Conservation (phyloP, 108 stramenopile species). For the Skeletonema costatum region DNA sequence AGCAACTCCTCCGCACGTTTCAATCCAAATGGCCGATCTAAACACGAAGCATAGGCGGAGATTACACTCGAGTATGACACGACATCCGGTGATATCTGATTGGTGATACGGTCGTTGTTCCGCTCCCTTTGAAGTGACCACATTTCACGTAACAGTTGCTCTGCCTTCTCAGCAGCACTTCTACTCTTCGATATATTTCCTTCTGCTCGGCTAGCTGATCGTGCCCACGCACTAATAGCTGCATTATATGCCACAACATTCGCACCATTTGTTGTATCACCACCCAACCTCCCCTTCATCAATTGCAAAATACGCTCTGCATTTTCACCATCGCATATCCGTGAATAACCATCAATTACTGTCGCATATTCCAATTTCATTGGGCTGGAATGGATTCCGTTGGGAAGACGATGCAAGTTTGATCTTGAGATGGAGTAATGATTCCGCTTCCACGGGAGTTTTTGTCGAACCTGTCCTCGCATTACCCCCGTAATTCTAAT, state of each 20-base stretch:
- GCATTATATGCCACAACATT: slow-evolving; percentile 43
- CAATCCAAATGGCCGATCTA: slow-evolving; percentile 31
- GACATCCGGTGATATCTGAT: slow-evolving; percentile 17
- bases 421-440: slow-evolving; percentile 30
- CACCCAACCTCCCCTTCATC: slow-evolving; percentile 23
- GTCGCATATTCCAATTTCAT: slow-evolving; percentile 40
- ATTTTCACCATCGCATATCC: slow-evolving; percentile 27
- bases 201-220: slow-evolving; percentile 2
- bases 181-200: slow-evolving; percentile 6
- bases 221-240: slow-evolving; percentile 36
- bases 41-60: slow-evolving; percentile 38
- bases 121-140: background rate
- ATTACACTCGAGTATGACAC: slow-evolving; percentile 36
- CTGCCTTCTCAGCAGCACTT: slow-evolving; percentile 33
- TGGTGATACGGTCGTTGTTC: background rate
- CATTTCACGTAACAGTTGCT: slow-evolving; percentile 46
- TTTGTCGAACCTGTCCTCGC: slow-evolving; percentile 29
- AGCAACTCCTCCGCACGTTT: slow-evolving; percentile 23
- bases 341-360: slow-evolving; percentile 33
- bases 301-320: slow-evolving; percentile 35
- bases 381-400: slow-evolving; percentile 17
- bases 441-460: slow-evolving; percentile 18
- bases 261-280: slow-evolving; percentile 10
- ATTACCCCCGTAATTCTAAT: slow-evolving; percentile 45
- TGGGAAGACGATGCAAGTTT: slow-evolving; percentile 8